Percentiles rank a stretch among this genome's conserved stretches.
phyloP scores from a whole-genome alignment of 2,329 filamentous ascomycete genomes.

The Cladophialophora chaetospira region DNA sequence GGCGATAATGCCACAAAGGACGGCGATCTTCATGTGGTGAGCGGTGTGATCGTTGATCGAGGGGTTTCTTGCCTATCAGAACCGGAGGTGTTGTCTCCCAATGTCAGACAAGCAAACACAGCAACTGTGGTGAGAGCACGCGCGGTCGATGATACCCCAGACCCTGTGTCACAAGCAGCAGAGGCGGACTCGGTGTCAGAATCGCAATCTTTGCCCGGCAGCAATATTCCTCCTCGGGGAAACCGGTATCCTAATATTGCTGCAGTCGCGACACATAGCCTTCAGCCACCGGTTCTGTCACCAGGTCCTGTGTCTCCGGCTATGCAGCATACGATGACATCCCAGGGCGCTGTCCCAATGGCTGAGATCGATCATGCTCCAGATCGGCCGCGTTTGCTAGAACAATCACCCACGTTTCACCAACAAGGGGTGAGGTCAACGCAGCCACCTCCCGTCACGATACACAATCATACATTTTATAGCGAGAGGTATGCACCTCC shows the following conservation, averaged over 20 bases:
- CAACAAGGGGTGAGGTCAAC: conserved; percentile 33
- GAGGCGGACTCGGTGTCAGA: background rate
- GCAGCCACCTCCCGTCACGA: conserved; percentile 45
- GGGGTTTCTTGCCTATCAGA: conserved; percentile 27
- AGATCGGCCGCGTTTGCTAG: conserved; percentile 6
- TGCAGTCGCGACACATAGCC: conserved; percentile 10
- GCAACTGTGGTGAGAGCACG: conserved; percentile 35
- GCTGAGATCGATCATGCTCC: conserved; percentile 58
- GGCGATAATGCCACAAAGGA: background rate
- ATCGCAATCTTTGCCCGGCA: background rate
- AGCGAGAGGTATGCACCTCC: conserved; percentile 2
- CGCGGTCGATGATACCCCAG: conserved; percentile 22
- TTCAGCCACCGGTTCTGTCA: conserved; percentile 47
- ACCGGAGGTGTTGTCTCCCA: conserved; percentile 35
- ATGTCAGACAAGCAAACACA: conserved; percentile 36
- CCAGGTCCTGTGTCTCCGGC: conserved; percentile 66
- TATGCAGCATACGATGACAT: conserved; percentile 63
- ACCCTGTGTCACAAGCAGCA: background rate
- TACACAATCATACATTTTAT: conserved; percentile 35
- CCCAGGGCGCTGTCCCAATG: conserved; percentile 63
- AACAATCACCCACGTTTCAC: conserved; percentile 23
- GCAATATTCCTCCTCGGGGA: background rate
- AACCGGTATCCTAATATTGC: conserved; percentile 19
- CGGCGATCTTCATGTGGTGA: background rate
- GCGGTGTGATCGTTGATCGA: conserved; percentile 11